These are phyloP conservation scores for Pogostemon cablin DNA, from an alignment of 257 asterid species.

Conservation along the genomic window DNA sequence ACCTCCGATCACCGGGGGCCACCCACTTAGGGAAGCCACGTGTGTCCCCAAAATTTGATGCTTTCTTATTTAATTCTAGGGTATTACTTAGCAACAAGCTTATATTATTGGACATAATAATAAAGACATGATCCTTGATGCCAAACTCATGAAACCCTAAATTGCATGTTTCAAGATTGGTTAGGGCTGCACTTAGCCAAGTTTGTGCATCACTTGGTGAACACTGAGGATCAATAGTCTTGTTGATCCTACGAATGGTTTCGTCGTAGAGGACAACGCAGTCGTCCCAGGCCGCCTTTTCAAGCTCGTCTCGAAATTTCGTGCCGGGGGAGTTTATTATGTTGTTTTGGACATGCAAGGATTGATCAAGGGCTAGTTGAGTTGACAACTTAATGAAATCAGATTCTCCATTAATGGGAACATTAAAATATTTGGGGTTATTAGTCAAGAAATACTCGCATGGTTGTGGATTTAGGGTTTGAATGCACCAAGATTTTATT, in stretches of 20 bases:
- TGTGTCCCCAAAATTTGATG: background rate
- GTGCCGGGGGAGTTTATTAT: slow-evolving; percentile 48
- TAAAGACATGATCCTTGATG: slow-evolving; percentile 37
- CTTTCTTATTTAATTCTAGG: slow-evolving; percentile 52
- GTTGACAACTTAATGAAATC: slow-evolving; percentile 64
- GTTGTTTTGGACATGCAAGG: slow-evolving; percentile 44
- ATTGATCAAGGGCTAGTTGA: slow-evolving; percentile 64
- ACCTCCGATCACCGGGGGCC: slow-evolving; percentile 56
- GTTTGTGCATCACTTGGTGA: slow-evolving; percentile 57
- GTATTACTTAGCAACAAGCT: slow-evolving; percentile 63
- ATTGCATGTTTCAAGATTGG: slow-evolving; percentile 70
- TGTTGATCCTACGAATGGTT: slow-evolving; percentile 48
- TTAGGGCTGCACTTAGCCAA: slow-evolving; percentile 82
- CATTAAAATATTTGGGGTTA: slow-evolving; percentile 42
- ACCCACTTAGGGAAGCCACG: slow-evolving; percentile 76
- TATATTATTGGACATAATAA: slow-evolving; percentile 57
- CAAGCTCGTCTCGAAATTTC: slow-evolving; percentile 49
- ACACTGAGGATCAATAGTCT: slow-evolving; percentile 53
- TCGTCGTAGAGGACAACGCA: slow-evolving; percentile 68
- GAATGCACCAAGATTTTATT: slow-evolving; percentile 66
- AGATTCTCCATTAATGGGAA: slow-evolving; percentile 46
- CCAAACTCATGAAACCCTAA: slow-evolving; percentile 66
- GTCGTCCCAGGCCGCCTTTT: slow-evolving; percentile 84
- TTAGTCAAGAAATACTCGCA: slow-evolving; percentile 61
- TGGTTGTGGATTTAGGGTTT: slow-evolving; percentile 72